Conservation (phyloP, 768 basidiomycete species). For the Naganishia antarctica region DNA sequence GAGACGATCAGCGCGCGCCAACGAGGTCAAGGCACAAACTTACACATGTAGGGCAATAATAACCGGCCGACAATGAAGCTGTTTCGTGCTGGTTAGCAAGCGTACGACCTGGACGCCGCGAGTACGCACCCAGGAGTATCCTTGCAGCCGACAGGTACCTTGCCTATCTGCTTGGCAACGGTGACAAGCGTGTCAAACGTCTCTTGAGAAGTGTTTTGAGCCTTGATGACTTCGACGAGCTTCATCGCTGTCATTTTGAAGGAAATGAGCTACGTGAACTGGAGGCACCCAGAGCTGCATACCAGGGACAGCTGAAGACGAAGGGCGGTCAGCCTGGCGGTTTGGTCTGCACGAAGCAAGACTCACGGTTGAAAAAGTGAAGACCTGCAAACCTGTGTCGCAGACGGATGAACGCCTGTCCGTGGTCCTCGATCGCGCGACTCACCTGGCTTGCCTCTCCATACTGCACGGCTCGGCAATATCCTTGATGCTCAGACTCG, state of each 20-base stretch:
- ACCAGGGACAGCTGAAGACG: constrained; percentile 16
- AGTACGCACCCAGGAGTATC: constrained; percentile 52
- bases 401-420: not conserved
- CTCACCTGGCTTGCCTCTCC: constrained; percentile 44
- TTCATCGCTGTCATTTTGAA: constrained; percentile 50
- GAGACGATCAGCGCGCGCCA: not conserved
- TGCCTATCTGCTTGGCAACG: constrained; percentile 49
- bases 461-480: constrained; percentile 40
- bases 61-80: constrained; percentile 53
- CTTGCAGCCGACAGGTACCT: constrained; percentile 51
- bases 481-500: constrained; percentile 48
- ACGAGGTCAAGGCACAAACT: constrained; percentile 22
- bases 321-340: no score
- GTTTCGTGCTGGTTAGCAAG: no score
- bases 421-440: not conserved
- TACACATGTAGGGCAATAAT: constrained; percentile 52
- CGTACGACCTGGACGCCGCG: no score
- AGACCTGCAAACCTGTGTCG: constrained; percentile 50
- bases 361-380: constrained; percentile 52
- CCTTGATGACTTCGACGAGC: constrained; percentile 52
- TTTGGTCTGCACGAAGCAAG: no score
- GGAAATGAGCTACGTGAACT: not conserved
- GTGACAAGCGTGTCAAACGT: constrained; percentile 48
- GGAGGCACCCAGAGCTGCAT: not conserved
- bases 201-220: constrained; percentile 46